Evolutionary conservation across 2,329 filamentous ascomycete species (phyloP).

Genomic region (Pyrenophora graminea): DNA sequence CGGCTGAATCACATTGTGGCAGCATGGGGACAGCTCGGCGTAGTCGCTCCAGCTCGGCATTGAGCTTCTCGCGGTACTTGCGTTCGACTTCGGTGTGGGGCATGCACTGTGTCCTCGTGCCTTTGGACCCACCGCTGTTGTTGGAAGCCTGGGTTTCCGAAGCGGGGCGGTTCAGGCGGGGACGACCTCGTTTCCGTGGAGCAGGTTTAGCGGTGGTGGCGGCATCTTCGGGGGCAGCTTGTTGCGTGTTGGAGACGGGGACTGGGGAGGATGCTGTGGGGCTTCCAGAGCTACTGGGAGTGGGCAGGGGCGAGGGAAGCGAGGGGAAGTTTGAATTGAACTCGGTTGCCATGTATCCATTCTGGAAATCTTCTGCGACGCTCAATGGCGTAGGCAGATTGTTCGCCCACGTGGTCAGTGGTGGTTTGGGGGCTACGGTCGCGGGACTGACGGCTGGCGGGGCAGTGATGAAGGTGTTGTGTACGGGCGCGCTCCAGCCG

Average conservation of each 20-base stretch:
- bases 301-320: slow-evolving; percentile 8
- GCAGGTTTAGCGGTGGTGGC: slow-evolving; percentile 4
- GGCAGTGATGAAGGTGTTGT: slow-evolving; percentile 7
- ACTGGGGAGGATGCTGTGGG: slow-evolving; percentile 3
- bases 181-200: slow-evolving; percentile 11
- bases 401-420: slow-evolving; percentile 5
- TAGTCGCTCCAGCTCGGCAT: slow-evolving; percentile 30
- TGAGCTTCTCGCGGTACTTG: slow-evolving; percentile 24
- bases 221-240: neutral
- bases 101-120: slow-evolving; percentile 11
- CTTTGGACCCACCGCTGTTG: neutral
- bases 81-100: slow-evolving; percentile 31
- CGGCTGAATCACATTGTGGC: slow-evolving; percentile 16
- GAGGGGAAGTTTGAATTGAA: slow-evolving; percentile 5
- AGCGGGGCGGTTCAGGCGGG: slow-evolving; percentile 8
- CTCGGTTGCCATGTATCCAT: slow-evolving; percentile 4
- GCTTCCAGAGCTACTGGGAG: slow-evolving; percentile 4
- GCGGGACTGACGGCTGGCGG: neutral
- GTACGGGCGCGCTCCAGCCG: slow-evolving; percentile 5
- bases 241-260: neutral
- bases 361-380: slow-evolving; percentile 2
- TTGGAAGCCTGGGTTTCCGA: slow-evolving; percentile 1
- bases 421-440: neutral
- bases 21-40: slow-evolving; percentile 28
- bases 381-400: slow-evolving; percentile 6